Base-by-base conservation (phyloP, 768 basidiomycete genomes). In the Suillus subaureus region DNA sequence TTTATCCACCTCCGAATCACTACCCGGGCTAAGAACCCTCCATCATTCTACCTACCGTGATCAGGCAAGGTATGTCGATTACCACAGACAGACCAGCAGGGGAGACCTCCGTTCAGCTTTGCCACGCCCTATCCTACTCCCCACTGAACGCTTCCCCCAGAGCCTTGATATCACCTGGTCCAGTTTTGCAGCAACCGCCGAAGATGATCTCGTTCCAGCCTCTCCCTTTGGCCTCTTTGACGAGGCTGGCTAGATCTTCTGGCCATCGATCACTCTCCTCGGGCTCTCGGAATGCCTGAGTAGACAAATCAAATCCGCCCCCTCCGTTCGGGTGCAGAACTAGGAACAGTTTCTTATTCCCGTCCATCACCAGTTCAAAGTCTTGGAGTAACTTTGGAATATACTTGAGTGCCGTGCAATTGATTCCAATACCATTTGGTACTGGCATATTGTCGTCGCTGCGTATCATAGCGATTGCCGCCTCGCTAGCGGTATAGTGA, bases 251-350 rank as follows among this genome's bases (percentile, higher is more conserved):
- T 11, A 85, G 67, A 33, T 72, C 66, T 28, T 71, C 62, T 8
- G 79, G 82, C 84, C 84, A 86, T 26, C 58, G 51, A 64, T 43
- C 61, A 45, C 39, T 69, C 35, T 55, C 37, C 21, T 35, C 62
- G 2, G 62, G 7, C 37, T 26, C 42, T 12, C 66, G 62, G 87
- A 89, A 91, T 21, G 78, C 78, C 62, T 80, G 75, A 7, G 79
- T 79, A 31, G 72, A 66, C 16, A 79, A 72, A 72, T 89, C 83
- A 70, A 87, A 92, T 0, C 79, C 72, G 56, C 85, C 82, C 42
- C 86, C 87, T 8, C 88, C 87, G 69, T 93, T 91, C 6, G 93
- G 92, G 70, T 93, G 91, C 28, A 94, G 67, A 6, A 92, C 82
- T 12, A 94, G 77, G 79, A 74, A 88, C 8, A 85, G 85, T 67